A percentile compares a stretch with the other conserved stretches of the same genome.
Evolutionary conservation across 2,329 filamentous ascomycete species (phyloP).

Genomic region (Diaporthe sp.): DNA sequence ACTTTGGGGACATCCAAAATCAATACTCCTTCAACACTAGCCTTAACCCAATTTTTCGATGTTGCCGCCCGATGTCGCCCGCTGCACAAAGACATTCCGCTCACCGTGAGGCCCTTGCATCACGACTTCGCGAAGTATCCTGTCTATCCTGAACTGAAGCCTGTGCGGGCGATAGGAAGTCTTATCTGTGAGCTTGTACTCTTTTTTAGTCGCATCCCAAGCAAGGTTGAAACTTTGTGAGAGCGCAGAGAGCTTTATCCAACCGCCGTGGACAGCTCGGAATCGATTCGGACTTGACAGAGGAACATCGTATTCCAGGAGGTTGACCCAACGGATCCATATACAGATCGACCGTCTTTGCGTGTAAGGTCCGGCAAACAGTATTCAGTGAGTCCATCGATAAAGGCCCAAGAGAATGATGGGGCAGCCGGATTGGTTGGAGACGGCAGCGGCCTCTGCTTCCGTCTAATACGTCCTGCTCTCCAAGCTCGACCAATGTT

Average conservation of each 20-base stretch:
- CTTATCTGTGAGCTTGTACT: neutral
- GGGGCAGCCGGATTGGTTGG: neutral
- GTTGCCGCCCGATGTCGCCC: no score
- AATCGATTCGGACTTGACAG: neutral
- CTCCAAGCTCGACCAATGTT: neutral
- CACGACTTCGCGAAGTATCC: no score
- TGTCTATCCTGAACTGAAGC: no score
- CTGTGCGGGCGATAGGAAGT: no score
- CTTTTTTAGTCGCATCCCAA: neutral
- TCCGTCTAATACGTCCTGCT: neutral
- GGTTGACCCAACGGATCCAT: neutral
- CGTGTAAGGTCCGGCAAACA: neutral
- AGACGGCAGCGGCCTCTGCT: no score
- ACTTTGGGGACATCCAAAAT: no score
- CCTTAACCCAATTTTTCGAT: no score
- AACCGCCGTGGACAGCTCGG: neutral
- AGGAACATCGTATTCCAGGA: neutral
- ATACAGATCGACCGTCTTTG: neutral
- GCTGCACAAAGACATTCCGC: no score
- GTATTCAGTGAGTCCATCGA: neutral
- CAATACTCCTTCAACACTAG: no score
- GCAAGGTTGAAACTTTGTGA: neutral
- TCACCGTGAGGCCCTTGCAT: no score
- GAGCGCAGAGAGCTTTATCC: neutral
- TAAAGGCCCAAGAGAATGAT: neutral